Percentiles rank a stretch among this genome's conserved stretches.
phyloP scores from a whole-genome alignment of 805 yeast genomes.

The Yamadazyma tumulicola region DNA sequence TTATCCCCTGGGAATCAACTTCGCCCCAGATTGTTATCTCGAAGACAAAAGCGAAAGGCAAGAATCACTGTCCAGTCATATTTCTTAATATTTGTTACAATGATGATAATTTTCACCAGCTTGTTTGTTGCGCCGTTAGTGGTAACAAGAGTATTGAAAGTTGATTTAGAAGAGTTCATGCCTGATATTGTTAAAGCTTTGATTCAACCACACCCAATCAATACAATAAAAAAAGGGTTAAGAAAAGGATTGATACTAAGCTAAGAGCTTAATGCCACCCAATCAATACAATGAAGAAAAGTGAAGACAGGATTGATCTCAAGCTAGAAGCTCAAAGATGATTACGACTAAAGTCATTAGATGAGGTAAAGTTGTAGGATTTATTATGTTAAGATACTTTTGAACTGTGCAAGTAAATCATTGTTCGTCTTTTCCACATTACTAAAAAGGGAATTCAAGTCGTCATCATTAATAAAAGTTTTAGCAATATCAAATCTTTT shows the following conservation, averaged over 20 bases:
- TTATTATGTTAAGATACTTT: neutral
- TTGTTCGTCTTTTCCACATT: conserved; percentile 4
- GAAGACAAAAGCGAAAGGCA: conserved; percentile 39
- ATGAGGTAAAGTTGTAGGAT: no score
- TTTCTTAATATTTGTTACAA: conserved; percentile 31
- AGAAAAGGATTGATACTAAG: conserved; percentile 15
- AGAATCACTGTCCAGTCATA: conserved; percentile 30
- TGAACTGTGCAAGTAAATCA: neutral
- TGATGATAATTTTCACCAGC: conserved; percentile 22
- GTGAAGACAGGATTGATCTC: no score
- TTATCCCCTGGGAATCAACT: conserved; percentile 53
- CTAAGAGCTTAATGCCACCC: conserved; percentile 7
- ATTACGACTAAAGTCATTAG: no score
- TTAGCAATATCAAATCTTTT: conserved; percentile 28
- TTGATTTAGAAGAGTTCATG: conserved; percentile 38
- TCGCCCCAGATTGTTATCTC: conserved; percentile 43
- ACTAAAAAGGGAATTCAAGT: conserved; percentile 12
- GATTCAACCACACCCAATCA: conserved; percentile 43
- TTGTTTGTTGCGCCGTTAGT: conserved; percentile 41
- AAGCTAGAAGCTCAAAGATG: neutral
- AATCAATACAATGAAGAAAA: no score
- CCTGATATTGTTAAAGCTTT: conserved; percentile 34
- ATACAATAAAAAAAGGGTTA: conserved; percentile 33
- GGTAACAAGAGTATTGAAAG: conserved; percentile 24
- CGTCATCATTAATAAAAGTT: conserved; percentile 24